Evolutionary conservation across 805 yeast genomes (phyloP).

Genomic region (Vanderwaltozyma tropicalis): DNA sequence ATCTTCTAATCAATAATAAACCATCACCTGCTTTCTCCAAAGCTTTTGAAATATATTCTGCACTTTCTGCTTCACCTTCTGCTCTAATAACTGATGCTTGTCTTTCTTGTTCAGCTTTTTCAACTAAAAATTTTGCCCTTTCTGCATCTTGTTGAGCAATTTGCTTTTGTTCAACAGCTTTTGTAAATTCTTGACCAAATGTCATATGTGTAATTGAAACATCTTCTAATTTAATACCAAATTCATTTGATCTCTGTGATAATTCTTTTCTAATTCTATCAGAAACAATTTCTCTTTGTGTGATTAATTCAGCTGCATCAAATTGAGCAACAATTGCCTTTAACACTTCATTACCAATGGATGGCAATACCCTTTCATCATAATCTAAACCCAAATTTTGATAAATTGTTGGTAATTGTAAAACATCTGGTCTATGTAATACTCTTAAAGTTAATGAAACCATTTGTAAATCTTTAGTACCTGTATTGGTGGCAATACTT

Average conservation of each 20-base stretch:
- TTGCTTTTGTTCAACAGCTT: conserved; percentile 97
- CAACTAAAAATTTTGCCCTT: conserved; percentile 86
- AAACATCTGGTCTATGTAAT: conserved; percentile 86
- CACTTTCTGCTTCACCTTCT: conserved; percentile 98
- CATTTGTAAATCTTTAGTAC: conserved; percentile 94
- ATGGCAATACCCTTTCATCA: conserved; percentile 88
- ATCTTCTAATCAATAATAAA: conserved; percentile 79
- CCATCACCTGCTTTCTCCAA: conserved; percentile 94
- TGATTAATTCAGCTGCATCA: conserved; percentile 92
- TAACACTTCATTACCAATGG: conserved; percentile 84
- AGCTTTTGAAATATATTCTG: conserved; percentile 89
- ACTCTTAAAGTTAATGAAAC: conserved; percentile 89
- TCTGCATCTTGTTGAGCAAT: conserved; percentile 99
- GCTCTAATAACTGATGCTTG: conserved; percentile 93
- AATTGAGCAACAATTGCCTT: conserved; percentile 88
- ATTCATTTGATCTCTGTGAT: conserved; percentile 72
- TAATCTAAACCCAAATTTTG: conserved; percentile 88
- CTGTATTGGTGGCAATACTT: conserved; percentile 87
- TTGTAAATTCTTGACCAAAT: conserved; percentile 91
- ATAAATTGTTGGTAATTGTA: conserved; percentile 72
- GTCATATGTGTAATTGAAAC: conserved; percentile 97
- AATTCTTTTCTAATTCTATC: conserved; percentile 82
- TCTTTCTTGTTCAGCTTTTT: conserved; percentile 94
- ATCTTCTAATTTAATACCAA: conserved; percentile 86
- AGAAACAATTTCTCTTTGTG: conserved; percentile 92